Evolutionary conservation across 805 yeast genomes (phyloP).

Genomic region (Scheffersomyces stipitis): DNA sequence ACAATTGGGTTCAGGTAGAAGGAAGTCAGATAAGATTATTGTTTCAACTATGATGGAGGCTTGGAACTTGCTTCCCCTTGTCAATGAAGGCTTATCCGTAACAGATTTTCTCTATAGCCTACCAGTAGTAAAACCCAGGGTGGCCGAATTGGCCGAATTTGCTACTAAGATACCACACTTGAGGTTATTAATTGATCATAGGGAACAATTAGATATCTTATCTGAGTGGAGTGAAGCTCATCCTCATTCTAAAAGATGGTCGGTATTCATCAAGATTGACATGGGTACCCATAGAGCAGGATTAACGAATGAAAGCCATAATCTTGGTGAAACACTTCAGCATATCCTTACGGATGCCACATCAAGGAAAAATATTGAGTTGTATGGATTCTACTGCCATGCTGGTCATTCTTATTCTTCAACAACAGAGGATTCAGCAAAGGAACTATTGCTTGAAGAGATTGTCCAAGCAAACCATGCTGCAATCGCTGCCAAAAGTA

Average conservation of each 20-base stretch:
- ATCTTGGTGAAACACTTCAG: slow-evolving; percentile 35
- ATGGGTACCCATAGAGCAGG: slow-evolving; percentile 79
- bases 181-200: slow-evolving; percentile 61
- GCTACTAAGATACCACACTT: slow-evolving; percentile 42
- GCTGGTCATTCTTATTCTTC: slow-evolving; percentile 74
- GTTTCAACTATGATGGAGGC: slow-evolving; percentile 73
- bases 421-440: slow-evolving; percentile 45
- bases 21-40: slow-evolving; percentile 50
- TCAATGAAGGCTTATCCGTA: slow-evolving; percentile 37
- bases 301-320: slow-evolving; percentile 25
- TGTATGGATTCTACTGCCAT: slow-evolving; percentile 75
- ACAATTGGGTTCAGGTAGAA: slow-evolving; percentile 51
- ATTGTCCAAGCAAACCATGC: slow-evolving; percentile 58
- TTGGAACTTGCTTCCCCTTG: slow-evolving; percentile 47
- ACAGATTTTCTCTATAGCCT: slow-evolving; percentile 38
- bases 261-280: slow-evolving; percentile 65
- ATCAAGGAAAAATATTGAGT: slow-evolving; percentile 31
- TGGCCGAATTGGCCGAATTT: slow-evolving; percentile 49
- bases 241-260: slow-evolving; percentile 46
- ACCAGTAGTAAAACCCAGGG: slow-evolving; percentile 45
- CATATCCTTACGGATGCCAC: slow-evolving; percentile 23
- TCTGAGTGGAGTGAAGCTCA: slow-evolving; percentile 29
- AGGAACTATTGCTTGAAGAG: slow-evolving; percentile 52
- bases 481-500: slow-evolving; percentile 31
- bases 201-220: slow-evolving; percentile 54